Conservation (phyloP, 768 basidiomycete genomes). For the Mycena polygramma region DNA sequence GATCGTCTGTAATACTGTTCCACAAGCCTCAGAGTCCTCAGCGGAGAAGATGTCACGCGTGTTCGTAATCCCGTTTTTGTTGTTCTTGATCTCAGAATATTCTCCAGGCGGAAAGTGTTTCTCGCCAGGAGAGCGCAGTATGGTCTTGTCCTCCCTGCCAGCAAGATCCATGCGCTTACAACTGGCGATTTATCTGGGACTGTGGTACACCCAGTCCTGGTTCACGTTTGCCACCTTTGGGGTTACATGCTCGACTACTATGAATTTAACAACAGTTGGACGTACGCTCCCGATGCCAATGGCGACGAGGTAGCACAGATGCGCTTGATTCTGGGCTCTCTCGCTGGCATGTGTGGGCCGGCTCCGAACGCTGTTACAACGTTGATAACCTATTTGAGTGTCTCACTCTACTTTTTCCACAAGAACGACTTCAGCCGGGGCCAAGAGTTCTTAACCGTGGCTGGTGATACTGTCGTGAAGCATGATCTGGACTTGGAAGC, state of each 20-base stretch:
- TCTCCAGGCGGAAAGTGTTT: conserved; percentile 31
- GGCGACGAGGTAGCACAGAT: conserved; percentile 35
- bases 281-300: conserved; percentile 21
- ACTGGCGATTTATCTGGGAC: conserved; percentile 28
- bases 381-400: conserved; percentile 15
- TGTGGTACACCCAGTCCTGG: conserved; percentile 32
- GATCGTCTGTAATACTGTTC: not conserved
- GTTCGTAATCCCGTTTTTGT: conserved; percentile 10
- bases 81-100: not conserved
- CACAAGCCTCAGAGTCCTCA: conserved; percentile 1
- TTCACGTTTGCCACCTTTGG: conserved; percentile 36
- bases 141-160: conserved; percentile 24
- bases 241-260: conserved; percentile 34
- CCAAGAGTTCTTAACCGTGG: conserved; percentile 27
- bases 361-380: conserved; percentile 24
- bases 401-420: conserved; percentile 37
- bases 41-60: conserved; percentile 29
- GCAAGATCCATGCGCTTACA: conserved; percentile 24
- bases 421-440: conserved; percentile 28
- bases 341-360: conserved; percentile 30
- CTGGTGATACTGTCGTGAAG: conserved; percentile 17
- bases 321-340: conserved; percentile 33
- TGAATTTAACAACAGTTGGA: conserved; percentile 24
- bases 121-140: conserved; percentile 25
- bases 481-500: conserved; percentile 33